These are phyloP conservation scores for Phytopythium boreale DNA, from an alignment of 352 stramenopile species.

Conservation along the genomic window DNA sequence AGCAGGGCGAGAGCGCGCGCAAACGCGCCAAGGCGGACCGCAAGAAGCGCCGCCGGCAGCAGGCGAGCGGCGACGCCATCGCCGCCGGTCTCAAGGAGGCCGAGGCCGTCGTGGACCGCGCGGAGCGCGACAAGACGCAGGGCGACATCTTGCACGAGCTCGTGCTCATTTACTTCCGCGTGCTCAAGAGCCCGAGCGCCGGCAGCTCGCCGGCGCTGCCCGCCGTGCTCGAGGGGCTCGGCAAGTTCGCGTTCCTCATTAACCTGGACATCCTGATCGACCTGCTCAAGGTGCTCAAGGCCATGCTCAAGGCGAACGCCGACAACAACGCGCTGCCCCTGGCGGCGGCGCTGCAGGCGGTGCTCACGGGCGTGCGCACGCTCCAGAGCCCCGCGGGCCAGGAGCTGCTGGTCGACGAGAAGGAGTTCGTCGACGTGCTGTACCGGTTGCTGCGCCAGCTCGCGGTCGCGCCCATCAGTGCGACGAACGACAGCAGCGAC, in stretches of 20 bases:
- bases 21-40: constrained; percentile 81
- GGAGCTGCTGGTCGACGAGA: constrained; percentile 96
- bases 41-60: constrained; percentile 78
- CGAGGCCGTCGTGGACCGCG: constrained; percentile 92
- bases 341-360: constrained; percentile 66
- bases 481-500: not conserved
- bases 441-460: constrained; percentile 88
- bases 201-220: constrained; percentile 85
- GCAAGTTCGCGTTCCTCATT: constrained; percentile 96
- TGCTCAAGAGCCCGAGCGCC: constrained; percentile 89
- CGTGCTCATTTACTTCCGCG: constrained; percentile 96
- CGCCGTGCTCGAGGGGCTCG: constrained; percentile 90
- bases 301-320: constrained; percentile 60
- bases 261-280: constrained; percentile 98
- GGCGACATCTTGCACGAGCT: constrained; percentile 94
- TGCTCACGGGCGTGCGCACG: constrained; percentile 92
- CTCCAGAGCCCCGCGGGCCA: constrained; percentile 90
- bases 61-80: constrained; percentile 82
- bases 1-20: constrained; percentile 71
- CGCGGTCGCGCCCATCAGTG: constrained; percentile 50
- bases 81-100: constrained; percentile 93
- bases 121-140: constrained; percentile 92
- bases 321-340: constrained; percentile 70
- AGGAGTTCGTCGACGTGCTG: constrained; percentile 95
- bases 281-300: constrained; percentile 94